Base-by-base conservation (phyloP, 306 rosid species). In the Prunus kanzakura region DNA sequence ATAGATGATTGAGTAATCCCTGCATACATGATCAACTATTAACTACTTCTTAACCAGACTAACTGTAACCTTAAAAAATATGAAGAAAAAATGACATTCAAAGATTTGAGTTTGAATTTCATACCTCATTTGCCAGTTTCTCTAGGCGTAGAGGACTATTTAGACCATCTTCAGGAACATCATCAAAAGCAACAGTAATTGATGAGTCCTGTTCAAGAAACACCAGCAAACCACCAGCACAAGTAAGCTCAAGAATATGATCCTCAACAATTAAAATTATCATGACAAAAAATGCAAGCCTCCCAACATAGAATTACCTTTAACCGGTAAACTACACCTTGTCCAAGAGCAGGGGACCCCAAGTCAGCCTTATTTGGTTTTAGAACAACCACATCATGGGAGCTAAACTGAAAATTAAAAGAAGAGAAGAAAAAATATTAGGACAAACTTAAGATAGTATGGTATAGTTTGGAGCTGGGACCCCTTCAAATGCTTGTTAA, bases 121-220 rank as follows among this genome's bases (percentile, higher is more conserved):
- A 63, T 82, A 95, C 98, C 96, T 95, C 97, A 80, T 95, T 95
- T 65, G 97, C 96, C 79, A 95, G 92, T 82, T 90, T 95, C 82
- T 95, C 98, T 51, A 92, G 84, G 73, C 98, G 88, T 45, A 95
- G 84, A 67, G 98, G 90, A 79, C 92, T 83, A 76, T 89, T 87
- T 81, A 95, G 88, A 67, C 98, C 98, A 30, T 95, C 98, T 71
- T 95, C 97, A n/a, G 97, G 98, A 78, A 95, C 84, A 64, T 95
- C 97, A 80, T 90, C 97, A 82, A 95, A 95, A 72, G 97, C 98
- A 82, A 92, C 91, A 51, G 97, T 92, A 61, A 95, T 90, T 75
- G 98, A 95, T 3, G 97, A 89, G 75, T 95, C 98, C 98, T 95
- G 89, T 73, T 76, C 35, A 71, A 76, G 15, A 70, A 73, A 71